Evolutionary conservation across 129 eudicot species (phyloP).

Genomic region (Lactuca saligna): DNA sequence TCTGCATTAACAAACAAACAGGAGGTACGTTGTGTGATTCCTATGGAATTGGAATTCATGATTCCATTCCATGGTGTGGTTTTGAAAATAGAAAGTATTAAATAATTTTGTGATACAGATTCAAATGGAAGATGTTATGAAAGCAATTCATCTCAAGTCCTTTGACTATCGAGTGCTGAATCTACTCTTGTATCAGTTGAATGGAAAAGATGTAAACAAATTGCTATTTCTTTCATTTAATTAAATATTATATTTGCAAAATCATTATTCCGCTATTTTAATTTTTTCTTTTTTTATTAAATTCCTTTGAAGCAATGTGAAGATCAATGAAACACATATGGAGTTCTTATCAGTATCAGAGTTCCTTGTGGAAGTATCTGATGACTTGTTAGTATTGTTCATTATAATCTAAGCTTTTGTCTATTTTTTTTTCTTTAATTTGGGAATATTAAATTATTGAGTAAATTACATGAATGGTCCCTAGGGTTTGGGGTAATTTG

Average conservation of each 20-base stretch:
- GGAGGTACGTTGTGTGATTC: conserved; percentile 38
- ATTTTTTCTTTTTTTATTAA: conserved; percentile 12
- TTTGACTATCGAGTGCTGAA: conserved; percentile 88
- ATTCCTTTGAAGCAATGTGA: conserved; percentile 50
- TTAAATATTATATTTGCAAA: no score
- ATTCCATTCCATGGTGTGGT: background rate
- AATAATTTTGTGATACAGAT: conserved; percentile 41
- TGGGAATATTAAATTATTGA: conserved; percentile 6
- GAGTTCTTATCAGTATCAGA: conserved; percentile 87
- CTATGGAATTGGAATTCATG: no score
- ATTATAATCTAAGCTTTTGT: conserved; percentile 5
- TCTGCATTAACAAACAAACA: conserved; percentile 47
- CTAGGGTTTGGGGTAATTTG: no score
- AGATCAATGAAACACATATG: conserved; percentile 92
- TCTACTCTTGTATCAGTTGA: conserved; percentile 79
- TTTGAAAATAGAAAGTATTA: conserved; percentile 2
- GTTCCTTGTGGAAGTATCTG: conserved; percentile 86
- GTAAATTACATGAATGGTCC: background rate
- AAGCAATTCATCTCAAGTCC: conserved; percentile 85
- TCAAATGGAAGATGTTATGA: conserved; percentile 61
- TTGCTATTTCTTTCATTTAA: background rate
- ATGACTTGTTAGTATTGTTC: conserved; percentile 72
- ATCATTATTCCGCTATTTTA: background rate
- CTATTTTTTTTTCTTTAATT: conserved; percentile 6
- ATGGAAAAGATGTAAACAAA: conserved; percentile 66